Base-by-base conservation (phyloP, 805 yeast genomes). In the Hanseniaspora lachancei region DNA sequence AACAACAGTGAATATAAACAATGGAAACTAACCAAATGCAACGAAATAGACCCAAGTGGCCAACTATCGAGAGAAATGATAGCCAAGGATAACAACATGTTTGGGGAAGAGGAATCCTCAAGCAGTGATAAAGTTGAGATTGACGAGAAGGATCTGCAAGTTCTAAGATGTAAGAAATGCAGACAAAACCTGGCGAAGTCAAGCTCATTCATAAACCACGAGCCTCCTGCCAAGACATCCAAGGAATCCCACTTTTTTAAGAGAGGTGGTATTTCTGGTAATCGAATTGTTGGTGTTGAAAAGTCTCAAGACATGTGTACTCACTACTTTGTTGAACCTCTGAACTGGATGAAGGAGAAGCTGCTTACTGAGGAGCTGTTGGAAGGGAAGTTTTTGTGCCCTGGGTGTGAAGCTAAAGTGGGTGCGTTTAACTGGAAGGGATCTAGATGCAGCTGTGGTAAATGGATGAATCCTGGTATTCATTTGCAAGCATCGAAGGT, bases 381-480 rank as follows among this genome's bases (percentile, higher is more conserved):
- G 9, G 97, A 91, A 66, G 98, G 98, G 2, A 86, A 84, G 63
- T 80, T 93, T 46, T 67, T 70, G 12, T 93, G 98, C 67, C 93
- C 93, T 2, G 84, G 82, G 63, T 93, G 98, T 71, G 72, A 73
- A 5, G 74, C 85, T 16, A 93, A 91, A 70, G 79, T 93, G 2
- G 98, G 98, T 15, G 89, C 87, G 0, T 93, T 89, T 66, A 80
- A 82, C 59, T 93, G 98, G 98, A 86, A 82, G 63, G 98, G 98
- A 0, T 80, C 91, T 1, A 73, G 95, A 62, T 93, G 98, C 68
- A 80, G 93, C 57, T 93, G 98, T 68, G 97, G 97, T 2, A 80
- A 79, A 62, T 93, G 98, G 98, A 82, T 91, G 75, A 77, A 87
- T 10, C 98, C 98, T 0, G 95, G 95, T 1, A 76, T 93, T 58